These are phyloP conservation scores for Aristolochia californica DNA, from an alignment of 164 flowering plant genomes.

Conservation along the genomic window DNA sequence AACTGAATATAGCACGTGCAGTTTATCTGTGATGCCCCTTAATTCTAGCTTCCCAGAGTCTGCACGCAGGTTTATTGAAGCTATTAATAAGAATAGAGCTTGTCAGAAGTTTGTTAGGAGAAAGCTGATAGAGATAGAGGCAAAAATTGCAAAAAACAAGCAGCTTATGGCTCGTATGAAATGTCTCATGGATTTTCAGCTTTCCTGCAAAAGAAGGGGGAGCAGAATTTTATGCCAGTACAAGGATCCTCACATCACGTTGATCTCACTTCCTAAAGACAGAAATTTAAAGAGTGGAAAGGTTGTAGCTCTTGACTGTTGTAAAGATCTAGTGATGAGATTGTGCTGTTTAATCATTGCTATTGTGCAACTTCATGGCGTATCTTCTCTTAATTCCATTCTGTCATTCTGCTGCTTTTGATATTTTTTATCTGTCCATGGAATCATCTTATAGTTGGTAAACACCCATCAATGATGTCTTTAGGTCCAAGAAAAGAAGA, in stretches of 20 bases:
- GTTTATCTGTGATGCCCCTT: constrained; percentile 14
- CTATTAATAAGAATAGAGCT: constrained; percentile 78
- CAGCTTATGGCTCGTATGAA: constrained; percentile 47
- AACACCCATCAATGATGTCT: no score
- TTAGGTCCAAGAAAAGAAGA: constrained; percentile 41
- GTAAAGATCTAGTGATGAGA: background rate
- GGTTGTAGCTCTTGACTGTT: constrained; percentile 20
- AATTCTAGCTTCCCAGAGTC: constrained; percentile 41
- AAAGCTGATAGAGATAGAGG: constrained; percentile 62
- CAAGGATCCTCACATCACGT: constrained; percentile 55
- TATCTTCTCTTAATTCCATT: background rate
- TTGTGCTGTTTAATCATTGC: no score
- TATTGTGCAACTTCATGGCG: no score
- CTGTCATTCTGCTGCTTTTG: no score
- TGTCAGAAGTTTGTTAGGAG: constrained; percentile 60
- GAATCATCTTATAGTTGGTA: no score
- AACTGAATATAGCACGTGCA: constrained; percentile 8
- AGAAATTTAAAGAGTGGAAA: constrained; percentile 21
- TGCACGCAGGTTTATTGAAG: constrained; percentile 57
- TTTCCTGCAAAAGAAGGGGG: constrained; percentile 42
- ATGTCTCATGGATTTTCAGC: constrained; percentile 59
- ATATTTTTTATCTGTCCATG: no score
- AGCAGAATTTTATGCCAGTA: constrained; percentile 45
- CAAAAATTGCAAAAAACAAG: constrained; percentile 66
- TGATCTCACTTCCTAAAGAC: constrained; percentile 44